A percentile compares a stretch with the other conserved stretches of the same genome.
Conservation (phyloP, 2,329 filamentous ascomycete species). For the Fusarium lyarnte region DNA sequence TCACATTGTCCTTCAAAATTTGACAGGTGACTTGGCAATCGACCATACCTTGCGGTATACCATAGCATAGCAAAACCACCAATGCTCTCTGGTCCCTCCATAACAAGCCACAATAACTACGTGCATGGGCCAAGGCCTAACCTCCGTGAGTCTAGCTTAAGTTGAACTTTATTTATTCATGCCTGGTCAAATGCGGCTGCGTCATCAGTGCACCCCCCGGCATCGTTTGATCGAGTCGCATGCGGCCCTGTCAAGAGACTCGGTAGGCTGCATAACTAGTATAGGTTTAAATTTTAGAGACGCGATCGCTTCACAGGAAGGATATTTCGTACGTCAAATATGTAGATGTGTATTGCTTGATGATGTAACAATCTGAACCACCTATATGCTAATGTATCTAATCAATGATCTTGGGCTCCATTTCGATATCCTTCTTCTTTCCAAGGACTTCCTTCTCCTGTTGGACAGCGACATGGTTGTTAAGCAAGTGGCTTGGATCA, state of each 20-base stretch:
- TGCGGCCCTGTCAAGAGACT: neutral
- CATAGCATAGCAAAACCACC: no score
- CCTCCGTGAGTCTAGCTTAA: no score
- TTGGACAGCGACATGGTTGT: slow-evolving; percentile 14
- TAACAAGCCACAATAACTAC: neutral
- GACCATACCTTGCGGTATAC: no score
- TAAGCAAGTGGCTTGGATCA: slow-evolving; percentile 10
- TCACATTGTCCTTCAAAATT: neutral
- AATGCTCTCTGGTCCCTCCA: neutral
- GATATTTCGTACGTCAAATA: neutral
- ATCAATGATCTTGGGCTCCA: neutral
- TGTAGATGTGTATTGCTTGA: neutral
- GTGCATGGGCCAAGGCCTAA: neutral
- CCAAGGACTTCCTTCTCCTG: slow-evolving; percentile 9
- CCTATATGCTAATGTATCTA: neutral
- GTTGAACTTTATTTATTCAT: neutral
- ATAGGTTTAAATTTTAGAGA: neutral
- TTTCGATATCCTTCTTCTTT: slow-evolving; percentile 8
- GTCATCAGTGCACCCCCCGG: neutral
- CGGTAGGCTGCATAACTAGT: neutral
- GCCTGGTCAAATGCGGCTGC: no score
- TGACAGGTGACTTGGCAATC: no score
- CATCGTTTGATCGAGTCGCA: neutral
- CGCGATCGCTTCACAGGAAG: neutral
- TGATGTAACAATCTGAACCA: neutral